Evolutionary conservation across 805 yeast species (phyloP), one percentile per base, ranked within the genome.

Genomic region (Yamadazyma laniorum): DNA sequence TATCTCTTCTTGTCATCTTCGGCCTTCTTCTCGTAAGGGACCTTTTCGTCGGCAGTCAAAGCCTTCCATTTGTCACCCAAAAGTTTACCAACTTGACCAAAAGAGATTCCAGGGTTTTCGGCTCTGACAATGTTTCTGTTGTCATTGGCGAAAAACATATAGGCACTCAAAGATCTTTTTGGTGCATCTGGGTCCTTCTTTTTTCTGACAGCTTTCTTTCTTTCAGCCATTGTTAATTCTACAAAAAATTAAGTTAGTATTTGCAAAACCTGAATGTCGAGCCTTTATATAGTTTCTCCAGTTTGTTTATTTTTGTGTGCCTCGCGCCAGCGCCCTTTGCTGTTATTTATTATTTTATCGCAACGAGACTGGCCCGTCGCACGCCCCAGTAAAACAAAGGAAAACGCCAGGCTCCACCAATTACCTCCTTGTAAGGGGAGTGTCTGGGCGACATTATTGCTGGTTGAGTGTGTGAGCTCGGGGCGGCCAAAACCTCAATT

Each of bases 111-210:
- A 56, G 98, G 97, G 77, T 91, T 88, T 66, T 90, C 98, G 47
- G 91, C 82, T 66, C 95, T 82, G 52, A 93, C 96, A 49, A 80
- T 79, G 69, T 91, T 97, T 77, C 99, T 90, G 78, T 86, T 85
- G 61, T 89, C 97, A 64, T 88, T 89, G 55, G 99, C 98, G 61
- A 90, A 93, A 80, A 87, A 91, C 98, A 93, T 90, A 82, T 91
- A 93, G 34, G 98, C 96, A 44, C 97, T 88, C 63, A 93, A 74
- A 18, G 97, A 88, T 71, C 98, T 87, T 87, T 93, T 93, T 67
- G 99, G 99, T 50, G 99, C 99, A 68, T 91, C 90, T 74, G 99
- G 96, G 67, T 87, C 95, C 74, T 69, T 69, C 72, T 68, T 69
- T 58, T 68, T 68, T 66, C 74, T 68, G 40, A 67, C 54, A 38